These are phyloP conservation scores for Cyclocybe cylindracea DNA, from an alignment of 768 basidiomycete species.

Conservation along the genomic window DNA sequence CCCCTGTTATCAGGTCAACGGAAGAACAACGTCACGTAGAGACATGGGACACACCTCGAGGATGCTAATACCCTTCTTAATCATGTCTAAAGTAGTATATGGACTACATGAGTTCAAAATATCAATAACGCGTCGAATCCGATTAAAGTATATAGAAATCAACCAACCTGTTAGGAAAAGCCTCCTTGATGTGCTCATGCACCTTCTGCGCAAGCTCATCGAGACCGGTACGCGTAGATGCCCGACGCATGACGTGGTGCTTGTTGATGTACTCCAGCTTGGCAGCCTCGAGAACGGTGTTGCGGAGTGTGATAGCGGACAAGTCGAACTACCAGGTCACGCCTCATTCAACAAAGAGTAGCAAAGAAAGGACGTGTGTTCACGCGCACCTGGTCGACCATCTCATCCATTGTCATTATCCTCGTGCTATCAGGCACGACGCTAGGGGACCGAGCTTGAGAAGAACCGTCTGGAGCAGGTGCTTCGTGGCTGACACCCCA, in stretches of 20 bases:
- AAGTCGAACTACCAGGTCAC: slow-evolving; percentile 66
- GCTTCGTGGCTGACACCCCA: slow-evolving; percentile 69
- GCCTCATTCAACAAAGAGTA: neutral
- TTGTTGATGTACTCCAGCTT: slow-evolving; percentile 92
- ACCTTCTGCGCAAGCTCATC: slow-evolving; percentile 55
- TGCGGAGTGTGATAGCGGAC: slow-evolving; percentile 73
- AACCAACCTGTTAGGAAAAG: slow-evolving; percentile 59
- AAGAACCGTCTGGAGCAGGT: slow-evolving; percentile 18
- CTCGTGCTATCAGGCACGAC: slow-evolving; percentile 64
- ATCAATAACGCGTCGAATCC: neutral
- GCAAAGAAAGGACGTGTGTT: neutral
- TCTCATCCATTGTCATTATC: slow-evolving; percentile 64
- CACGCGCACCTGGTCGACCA: slow-evolving; percentile 54
- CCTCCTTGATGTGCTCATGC: slow-evolving; percentile 49
- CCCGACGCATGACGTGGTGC: slow-evolving; percentile 67
- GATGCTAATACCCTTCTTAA: slow-evolving; percentile 61
- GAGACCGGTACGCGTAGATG: slow-evolving; percentile 52
- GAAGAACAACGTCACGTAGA: neutral
- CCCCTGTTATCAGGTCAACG: slow-evolving; percentile 42
- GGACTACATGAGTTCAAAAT: slow-evolving; percentile 29
- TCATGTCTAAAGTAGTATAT: slow-evolving; percentile 55
- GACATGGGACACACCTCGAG: slow-evolving; percentile 47
- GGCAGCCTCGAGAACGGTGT: slow-evolving; percentile 73
- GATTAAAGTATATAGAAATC: neutral
- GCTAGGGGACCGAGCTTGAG: slow-evolving; percentile 23